phyloP scores from a whole-genome alignment of 495 filamentous ascomycete genomes.

The Aspergillus saccharolyticus region DNA sequence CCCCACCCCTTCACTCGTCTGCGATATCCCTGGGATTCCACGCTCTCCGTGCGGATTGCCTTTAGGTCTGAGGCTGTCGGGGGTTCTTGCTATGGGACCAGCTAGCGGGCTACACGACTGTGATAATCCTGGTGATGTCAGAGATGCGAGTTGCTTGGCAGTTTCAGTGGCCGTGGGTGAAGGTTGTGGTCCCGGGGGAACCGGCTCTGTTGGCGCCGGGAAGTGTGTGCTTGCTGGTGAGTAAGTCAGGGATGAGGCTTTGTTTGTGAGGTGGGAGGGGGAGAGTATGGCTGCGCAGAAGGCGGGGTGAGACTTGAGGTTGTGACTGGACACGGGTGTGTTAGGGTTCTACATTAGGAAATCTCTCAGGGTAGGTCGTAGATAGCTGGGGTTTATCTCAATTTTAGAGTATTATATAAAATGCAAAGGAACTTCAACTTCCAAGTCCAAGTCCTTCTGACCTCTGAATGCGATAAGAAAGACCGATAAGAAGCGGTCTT shows the following conservation, averaged over 20 bases:
- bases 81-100: slow-evolving; percentile 1
- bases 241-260: background rate
- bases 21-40: background rate
- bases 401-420: no score
- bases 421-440: no score
- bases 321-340: no score
- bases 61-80: background rate
- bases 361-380: no score
- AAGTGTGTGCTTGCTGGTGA: background rate
- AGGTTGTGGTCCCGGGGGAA: background rate
- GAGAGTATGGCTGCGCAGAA: background rate
- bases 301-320: no score
- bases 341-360: no score
- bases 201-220: background rate
- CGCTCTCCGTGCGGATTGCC: background rate
- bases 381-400: no score
- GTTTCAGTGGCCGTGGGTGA: background rate
- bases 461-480: no score
- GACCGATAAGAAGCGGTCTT: no score
- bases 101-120: background rate
- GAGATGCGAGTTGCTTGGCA: background rate
- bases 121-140: background rate
- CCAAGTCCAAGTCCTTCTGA: no score
- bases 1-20: background rate
- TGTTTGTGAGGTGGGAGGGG: background rate